Base-by-base conservation (phyloP, 495 filamentous ascomycete genomes). In the Tricharina praecox region DNA sequence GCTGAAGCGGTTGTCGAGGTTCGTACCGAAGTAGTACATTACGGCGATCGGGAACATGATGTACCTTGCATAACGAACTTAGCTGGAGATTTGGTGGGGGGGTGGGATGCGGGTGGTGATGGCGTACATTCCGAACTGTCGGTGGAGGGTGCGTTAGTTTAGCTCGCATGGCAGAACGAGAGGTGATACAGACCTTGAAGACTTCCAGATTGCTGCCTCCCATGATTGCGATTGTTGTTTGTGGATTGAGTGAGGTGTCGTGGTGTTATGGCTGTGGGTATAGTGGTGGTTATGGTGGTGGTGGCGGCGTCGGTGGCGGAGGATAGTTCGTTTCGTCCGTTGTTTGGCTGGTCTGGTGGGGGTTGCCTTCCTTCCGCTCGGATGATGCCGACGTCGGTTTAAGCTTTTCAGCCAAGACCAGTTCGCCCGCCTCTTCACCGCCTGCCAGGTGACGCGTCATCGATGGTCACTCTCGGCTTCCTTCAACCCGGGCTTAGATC, bases 1-100 rank as follows among this genome's bases (percentile, higher is more conserved):
- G 36, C 70, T 60, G 69, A 99, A 99, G 50, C 81, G 79, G 46
- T 77, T 73, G 65, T 99, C 90, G 51, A 99, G 82, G 64, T 99
- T 99, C 35, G 86, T 93, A 62, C 90, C 90, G 70, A 95, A 97
- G 68, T 97, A 97, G 71, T 93, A 97, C 90, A 97, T 97, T 69
- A 90, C 83, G 51, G 82, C 86, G 56, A 97, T 95, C 19, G 90
- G 90, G 67, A 97, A 96, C 71, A 95, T 78, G 67, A 97, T 80
- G 69, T 96, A 97, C 73, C 88, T 81, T 36, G 15, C 10, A n/a
- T n/a, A n/a, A n/a, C 10, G 7, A 19, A 16, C 8, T 38, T 20
- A 42, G 20, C 39, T 24, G 39, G 42, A 30, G 42, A 9, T 13
- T 7, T 8, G 25, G 42, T 19, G 42, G 23, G 21, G 3, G 36